Percentiles rank a stretch among this genome's conserved stretches.
phyloP scores from a whole-genome alignment of 345 rosid species.

The Citrus maxima region DNA sequence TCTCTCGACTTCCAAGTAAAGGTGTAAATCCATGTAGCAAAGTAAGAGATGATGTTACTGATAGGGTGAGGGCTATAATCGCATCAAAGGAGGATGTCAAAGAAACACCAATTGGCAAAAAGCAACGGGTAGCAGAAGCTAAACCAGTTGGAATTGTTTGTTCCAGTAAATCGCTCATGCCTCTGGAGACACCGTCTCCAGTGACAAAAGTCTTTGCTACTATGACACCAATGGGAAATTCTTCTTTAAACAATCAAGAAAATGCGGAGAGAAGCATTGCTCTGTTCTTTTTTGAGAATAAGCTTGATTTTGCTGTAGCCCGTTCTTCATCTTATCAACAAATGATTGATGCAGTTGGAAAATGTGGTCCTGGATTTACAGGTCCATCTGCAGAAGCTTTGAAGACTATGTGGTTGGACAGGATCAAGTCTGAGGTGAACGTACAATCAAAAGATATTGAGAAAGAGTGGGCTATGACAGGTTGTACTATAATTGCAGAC shows the following conservation, averaged over 20 bases:
- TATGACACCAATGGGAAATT: constrained; percentile 22
- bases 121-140: constrained; percentile 42
- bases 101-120: constrained; percentile 42
- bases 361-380: constrained; percentile 50
- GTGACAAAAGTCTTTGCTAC: constrained; percentile 48
- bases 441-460: constrained; percentile 53
- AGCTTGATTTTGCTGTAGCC: constrained; percentile 61
- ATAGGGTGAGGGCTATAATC: constrained; percentile 63
- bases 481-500: constrained; percentile 76
- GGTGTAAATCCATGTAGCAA: constrained; percentile 90
- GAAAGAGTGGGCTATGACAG: constrained; percentile 83
- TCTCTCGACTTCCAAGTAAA: constrained; percentile 84
- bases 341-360: constrained; percentile 71
- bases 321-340: constrained; percentile 68
- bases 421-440: constrained; percentile 58
- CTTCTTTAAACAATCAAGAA: constrained; percentile 44
- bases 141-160: constrained; percentile 41
- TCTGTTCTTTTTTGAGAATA: constrained; percentile 80
- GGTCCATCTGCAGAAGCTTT: constrained; percentile 56
- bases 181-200: constrained; percentile 39
- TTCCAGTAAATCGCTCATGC: constrained; percentile 25
- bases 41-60: constrained; percentile 79
- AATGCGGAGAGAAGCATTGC: constrained; percentile 72
- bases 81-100: constrained; percentile 58
- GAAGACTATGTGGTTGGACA: constrained; percentile 61